Base-by-base conservation (phyloP, 2,329 filamentous ascomycete species). In the Cytospora mali region DNA sequence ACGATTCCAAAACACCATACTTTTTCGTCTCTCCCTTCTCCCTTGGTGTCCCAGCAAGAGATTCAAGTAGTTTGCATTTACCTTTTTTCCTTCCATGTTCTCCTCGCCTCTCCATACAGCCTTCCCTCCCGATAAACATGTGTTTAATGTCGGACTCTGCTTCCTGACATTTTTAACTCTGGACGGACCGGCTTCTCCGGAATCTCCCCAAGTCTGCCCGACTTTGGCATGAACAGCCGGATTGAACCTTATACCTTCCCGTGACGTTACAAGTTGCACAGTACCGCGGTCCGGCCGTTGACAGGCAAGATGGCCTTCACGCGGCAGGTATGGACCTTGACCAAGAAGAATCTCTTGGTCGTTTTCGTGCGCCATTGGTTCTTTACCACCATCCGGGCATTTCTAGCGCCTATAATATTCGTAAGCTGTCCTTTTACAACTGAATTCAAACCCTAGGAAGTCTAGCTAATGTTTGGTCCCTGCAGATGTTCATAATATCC, bases 311-410 rank as follows among this genome's bases (percentile, higher is more conserved):
- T 86, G 84, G 76, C 77, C 54, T 75, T 87, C 70, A 64, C 83
- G 67, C 79, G 80, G 66, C 87, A 89, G 73, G 81, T 83, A 57
- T 80, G 81, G 79, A 88, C 86, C 55, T 76, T 90, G 64, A 84
- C 82, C 70, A 75, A 75, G 69, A 90, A 89, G 73, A 89, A 88
- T 70, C 75, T 87, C 59, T 81, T 83, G 60, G 85, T 87, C 67
- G 77, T 86, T 16, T 69, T 87, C 35, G 69, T 81, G 50, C 83
- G 86, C 6, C 85, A 87, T 72, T 69, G 75, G 23, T 61, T 80
- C 6, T 76, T 82, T 25, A 84, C 85, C 2, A 63, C 81, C 51
- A 75, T 86, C 65, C 84, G 85, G 69, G 83, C 64, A 6, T 81
- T 89, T 55, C 46, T 88, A 29, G 58, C 71, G 1, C 73, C 74